Evolutionary conservation across 768 basidiomycete species (phyloP).

Genomic region (Macrolepiota dolichaula): DNA sequence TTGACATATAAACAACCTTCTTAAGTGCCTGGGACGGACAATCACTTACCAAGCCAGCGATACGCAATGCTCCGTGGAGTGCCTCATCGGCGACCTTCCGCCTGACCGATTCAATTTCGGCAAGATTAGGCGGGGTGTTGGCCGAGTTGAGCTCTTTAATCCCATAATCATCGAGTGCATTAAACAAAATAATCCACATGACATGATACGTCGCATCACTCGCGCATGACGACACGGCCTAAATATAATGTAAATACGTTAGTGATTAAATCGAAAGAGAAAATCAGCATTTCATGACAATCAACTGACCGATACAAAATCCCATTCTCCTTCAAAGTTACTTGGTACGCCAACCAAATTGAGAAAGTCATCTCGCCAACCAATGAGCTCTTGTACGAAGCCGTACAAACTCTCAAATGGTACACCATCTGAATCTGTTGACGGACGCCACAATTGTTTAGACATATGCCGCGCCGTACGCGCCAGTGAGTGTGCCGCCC

Average conservation of each 20-base stretch:
- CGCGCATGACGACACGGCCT: slow-evolving; percentile 61
- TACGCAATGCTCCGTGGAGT: slow-evolving; percentile 79
- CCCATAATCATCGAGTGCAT: slow-evolving; percentile 82
- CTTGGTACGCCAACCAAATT: slow-evolving; percentile 81
- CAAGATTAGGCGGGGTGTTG: slow-evolving; percentile 32
- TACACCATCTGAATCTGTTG: slow-evolving; percentile 74
- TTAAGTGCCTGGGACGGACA: slow-evolving; percentile 6
- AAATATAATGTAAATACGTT: slow-evolving; percentile 4
- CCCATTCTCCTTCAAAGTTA: slow-evolving; percentile 84
- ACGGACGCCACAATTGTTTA: slow-evolving; percentile 75
- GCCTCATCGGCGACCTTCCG: slow-evolving; percentile 78
- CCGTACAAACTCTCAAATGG: slow-evolving; percentile 58
- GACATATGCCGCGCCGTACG: slow-evolving; percentile 81
- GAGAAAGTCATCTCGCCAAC: slow-evolving; percentile 78
- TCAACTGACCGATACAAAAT: slow-evolving; percentile 66
- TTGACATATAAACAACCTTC: neutral
- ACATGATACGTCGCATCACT: slow-evolving; percentile 90
- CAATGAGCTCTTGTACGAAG: slow-evolving; percentile 53
- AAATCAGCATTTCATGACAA: slow-evolving; percentile 9
- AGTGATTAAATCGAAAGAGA: neutral
- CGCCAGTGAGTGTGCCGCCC: slow-evolving; percentile 79
- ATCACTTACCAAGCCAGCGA: slow-evolving; percentile 75
- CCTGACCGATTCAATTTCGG: slow-evolving; percentile 60
- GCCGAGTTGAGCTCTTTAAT: slow-evolving; percentile 64
- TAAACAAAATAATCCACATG: slow-evolving; percentile 85